Evolutionary conservation across 2,329 filamentous ascomycete genomes (phyloP).

Genomic region (Lithohypha guttulata): DNA sequence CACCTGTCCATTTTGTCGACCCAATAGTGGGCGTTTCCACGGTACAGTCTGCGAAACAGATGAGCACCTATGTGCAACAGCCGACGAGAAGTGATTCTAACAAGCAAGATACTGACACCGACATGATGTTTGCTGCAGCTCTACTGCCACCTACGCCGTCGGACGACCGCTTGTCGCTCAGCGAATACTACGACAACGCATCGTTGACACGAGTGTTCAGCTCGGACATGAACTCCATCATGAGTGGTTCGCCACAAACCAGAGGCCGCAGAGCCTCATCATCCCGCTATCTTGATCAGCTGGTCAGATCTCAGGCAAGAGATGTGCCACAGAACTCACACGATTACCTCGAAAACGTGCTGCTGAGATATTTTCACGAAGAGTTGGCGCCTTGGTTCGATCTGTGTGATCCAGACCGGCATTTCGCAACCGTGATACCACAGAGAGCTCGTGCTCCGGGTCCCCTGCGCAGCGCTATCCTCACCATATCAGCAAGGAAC

Average conservation of each 20-base stretch:
- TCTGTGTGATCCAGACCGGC: constrained; percentile 31
- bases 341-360: constrained; percentile 7
- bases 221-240: not conserved
- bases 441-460: constrained; percentile 31
- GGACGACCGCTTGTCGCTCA: not conserved
- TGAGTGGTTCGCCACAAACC: not conserved
- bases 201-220: not conserved
- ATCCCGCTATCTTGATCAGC: not conserved
- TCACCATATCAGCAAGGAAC: constrained; percentile 31
- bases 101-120: not conserved
- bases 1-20: too few relatives aligned
- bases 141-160: not conserved
- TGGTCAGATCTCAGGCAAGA: constrained; percentile 1
- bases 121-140: not conserved
- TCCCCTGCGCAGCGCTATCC: constrained; percentile 31
- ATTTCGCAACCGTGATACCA: constrained; percentile 34
- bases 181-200: not conserved
- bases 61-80: too few relatives aligned
- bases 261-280: not conserved
- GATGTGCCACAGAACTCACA: not conserved
- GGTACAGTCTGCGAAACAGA: too few relatives aligned
- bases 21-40: too few relatives aligned
- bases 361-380: constrained; percentile 21
- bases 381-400: constrained; percentile 29
- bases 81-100: too few relatives aligned